Evolutionary conservation across 1,139 yeast species (phyloP), one percentile per base, ranked within the genome.

Genomic region (Hansenula lynferdii): DNA sequence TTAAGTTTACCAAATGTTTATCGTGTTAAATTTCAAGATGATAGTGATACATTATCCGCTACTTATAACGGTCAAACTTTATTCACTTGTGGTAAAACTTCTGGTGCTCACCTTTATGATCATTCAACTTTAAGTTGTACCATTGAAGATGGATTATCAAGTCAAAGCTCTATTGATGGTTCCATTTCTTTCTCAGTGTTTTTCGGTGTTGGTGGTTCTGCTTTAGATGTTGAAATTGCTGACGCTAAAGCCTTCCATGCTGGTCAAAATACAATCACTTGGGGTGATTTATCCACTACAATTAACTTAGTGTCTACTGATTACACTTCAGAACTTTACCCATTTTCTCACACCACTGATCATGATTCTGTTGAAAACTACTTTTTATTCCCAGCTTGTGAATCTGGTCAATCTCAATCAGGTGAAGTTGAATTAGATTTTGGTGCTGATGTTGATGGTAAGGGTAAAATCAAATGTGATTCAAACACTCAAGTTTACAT

Each of bases 341-440:
- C 44, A 16, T 48, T 50, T 16, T 48, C 53, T 2, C 59, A 58
- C 33, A 51, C 62, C 5, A 62, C 65, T 7, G 54, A 61, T 3
- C 50, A 55, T 28, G 51, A 52, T 24, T 42, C 52, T 8, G 38
- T 55, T 22, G 64, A 63, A 41, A 45, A 50, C 31, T 63, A 62
- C 41, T 54, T 53, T 28, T 38, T 61, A 20, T 56, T 56, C 27
- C 59, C 62, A 49, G 41, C 36, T 3, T 63, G 67, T 47, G 54
- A 54, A 8, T 39, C 42, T 29, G 48, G 51, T 12, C 40, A 43
- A 31, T 39, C 53, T 20, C 38, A 50, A 2, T 54, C 52, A 18
- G 67, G 65, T 29, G 21, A 39, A 4, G 50, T 56, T 33, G 40
- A 45, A 4, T 46, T 61, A 15, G 38, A 45, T 12, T 61, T 48